Percentiles rank a stretch among this genome's conserved stretches.
Evolutionary conservation across 345 rosid genomes (phyloP).

Genomic region (Streptanthus diversifolius): DNA sequence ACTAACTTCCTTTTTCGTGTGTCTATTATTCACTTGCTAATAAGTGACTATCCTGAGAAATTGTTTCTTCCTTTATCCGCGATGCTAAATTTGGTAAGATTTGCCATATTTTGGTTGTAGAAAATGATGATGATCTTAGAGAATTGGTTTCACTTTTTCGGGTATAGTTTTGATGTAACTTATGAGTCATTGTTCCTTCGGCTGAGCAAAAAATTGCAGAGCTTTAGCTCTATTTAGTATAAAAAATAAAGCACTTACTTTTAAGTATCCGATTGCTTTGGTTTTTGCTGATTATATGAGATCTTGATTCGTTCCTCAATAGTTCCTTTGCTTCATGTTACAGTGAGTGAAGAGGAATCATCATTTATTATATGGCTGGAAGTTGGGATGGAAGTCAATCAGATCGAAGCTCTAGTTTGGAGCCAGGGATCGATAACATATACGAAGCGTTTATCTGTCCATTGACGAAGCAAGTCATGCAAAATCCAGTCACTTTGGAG

Average conservation of each 20-base stretch:
- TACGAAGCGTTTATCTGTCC: conserved; percentile 94
- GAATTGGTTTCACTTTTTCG: not conserved
- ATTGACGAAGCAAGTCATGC: conserved; percentile 86
- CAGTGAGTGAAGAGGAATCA: conserved; percentile 20
- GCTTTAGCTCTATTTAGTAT: not conserved
- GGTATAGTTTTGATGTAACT: not conserved
- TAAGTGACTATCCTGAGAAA: not conserved
- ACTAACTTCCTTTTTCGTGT: not conserved
- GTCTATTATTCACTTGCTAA: not conserved
- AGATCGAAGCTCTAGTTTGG: conserved; percentile 64
- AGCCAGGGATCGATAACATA: conserved; percentile 65
- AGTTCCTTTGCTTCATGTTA: not conserved
- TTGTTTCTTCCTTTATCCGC: not conserved
- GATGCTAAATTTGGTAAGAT: conserved; percentile 14
- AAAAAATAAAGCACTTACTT: not conserved
- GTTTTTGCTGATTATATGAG: not conserved
- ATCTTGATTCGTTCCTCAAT: not conserved
- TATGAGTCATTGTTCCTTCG: not conserved
- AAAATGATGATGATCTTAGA: not conserved
- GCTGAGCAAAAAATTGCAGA: not conserved
- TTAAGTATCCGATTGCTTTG: not conserved
- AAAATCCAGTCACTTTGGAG: conserved; percentile 80
- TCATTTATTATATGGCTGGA: conserved; percentile 45
- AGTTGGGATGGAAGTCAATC: conserved; percentile 82
- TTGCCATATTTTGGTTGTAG: not conserved